A percentile compares a stretch with the other conserved stretches of the same genome.
Evolutionary conservation across 169 alveolate genomes (phyloP).

Genomic region (Pseudocohnilembus persalinus): DNA sequence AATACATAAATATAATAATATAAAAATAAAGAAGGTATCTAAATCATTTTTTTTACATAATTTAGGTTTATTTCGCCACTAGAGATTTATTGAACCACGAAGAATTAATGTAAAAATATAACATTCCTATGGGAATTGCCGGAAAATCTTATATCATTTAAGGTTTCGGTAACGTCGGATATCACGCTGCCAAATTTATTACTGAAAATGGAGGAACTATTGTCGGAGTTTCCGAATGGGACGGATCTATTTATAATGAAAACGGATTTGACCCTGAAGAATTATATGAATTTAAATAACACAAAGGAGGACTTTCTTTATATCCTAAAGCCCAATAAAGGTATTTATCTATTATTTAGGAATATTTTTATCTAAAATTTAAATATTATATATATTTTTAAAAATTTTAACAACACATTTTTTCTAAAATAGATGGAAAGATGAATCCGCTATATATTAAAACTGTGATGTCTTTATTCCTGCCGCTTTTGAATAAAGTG

Average conservation of each 20-base stretch:
- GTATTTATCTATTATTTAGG: no score
- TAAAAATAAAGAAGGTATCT: neutral
- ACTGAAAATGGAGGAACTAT: conserved; percentile 64
- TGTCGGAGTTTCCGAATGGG: conserved; percentile 66
- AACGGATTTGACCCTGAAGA: conserved; percentile 67
- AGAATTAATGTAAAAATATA: conserved; percentile 34
- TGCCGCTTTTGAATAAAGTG: conserved; percentile 68
- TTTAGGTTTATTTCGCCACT: conserved; percentile 60
- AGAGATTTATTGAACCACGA: conserved; percentile 61
- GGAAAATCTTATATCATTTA: conserved; percentile 61
- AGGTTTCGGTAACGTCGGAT: conserved; percentile 83
- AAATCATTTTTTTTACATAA: no score
- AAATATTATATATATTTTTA: no score
- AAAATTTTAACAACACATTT: no score
- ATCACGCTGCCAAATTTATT: conserved; percentile 68
- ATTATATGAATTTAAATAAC: conserved; percentile 41
- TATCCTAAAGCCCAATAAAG: conserved; percentile 54
- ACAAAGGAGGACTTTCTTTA: conserved; percentile 63
- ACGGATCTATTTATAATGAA: conserved; percentile 59
- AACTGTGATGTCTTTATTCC: conserved; percentile 75
- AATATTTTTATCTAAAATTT: no score
- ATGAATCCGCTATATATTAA: conserved; percentile 47
- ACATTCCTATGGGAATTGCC: conserved; percentile 48
- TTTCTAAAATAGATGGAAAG: conserved; percentile 29
- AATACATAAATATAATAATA: no score